Conservation (phyloP, 2,329 filamentous ascomycete genomes). For the Aulographum hederae region DNA sequence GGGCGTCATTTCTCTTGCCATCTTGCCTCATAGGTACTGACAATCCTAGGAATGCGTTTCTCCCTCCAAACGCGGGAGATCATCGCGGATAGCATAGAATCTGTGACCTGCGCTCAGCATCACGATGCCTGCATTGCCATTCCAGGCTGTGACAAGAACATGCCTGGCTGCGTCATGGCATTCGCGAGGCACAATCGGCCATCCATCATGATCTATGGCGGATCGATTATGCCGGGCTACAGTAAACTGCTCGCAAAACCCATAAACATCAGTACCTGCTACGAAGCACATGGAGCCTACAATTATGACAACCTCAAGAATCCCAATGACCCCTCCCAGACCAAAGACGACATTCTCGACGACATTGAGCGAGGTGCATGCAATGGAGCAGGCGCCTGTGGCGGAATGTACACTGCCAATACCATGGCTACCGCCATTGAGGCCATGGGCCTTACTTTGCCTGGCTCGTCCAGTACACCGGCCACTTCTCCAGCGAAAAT, state of each 20-base stretch:
- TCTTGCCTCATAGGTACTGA: constrained; percentile 4
- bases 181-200: constrained; percentile 83
- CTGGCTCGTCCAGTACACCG: constrained; percentile 69
- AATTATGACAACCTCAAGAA: constrained; percentile 56
- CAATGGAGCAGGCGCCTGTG: constrained; percentile 59
- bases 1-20: constrained; percentile 18
- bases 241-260: constrained; percentile 55
- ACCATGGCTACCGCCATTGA: constrained; percentile 87
- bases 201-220: constrained; percentile 89
- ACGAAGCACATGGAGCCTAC: constrained; percentile 72
- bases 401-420: constrained; percentile 90
- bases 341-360: constrained; percentile 59
- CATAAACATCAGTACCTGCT: constrained; percentile 79
- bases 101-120: constrained; percentile 76
- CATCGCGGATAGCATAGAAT: constrained; percentile 88
- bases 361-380: constrained; percentile 71
- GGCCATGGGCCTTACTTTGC: constrained; percentile 67
- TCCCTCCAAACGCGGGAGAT: constrained; percentile 80
- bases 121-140: constrained; percentile 90
- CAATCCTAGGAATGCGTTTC: constrained; percentile 63
- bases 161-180: constrained; percentile 84
- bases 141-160: constrained; percentile 93
- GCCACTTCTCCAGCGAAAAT: constrained; percentile 68
- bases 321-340: constrained; percentile 49
- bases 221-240: constrained; percentile 77